phyloP scores from a whole-genome alignment of 768 basidiomycete species.

The Lactarius tabidus region DNA sequence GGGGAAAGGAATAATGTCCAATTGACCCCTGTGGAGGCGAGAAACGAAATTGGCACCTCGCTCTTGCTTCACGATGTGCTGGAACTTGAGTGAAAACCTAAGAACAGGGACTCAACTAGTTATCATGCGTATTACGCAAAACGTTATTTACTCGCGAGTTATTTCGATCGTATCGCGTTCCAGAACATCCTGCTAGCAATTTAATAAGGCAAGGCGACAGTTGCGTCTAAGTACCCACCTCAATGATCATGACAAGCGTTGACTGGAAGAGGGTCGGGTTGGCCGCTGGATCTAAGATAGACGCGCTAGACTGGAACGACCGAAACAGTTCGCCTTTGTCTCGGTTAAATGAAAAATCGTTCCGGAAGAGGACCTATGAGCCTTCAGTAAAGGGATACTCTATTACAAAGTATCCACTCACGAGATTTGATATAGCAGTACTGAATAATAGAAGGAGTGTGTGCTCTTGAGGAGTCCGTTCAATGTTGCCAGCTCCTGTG shows the following conservation, averaged over 20 bases:
- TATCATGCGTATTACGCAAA: neutral
- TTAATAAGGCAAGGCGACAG: neutral
- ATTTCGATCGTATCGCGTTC: conserved; percentile 58
- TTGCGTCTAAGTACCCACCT: conserved; percentile 34
- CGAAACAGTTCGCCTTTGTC: conserved; percentile 58
- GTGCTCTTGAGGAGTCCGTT: conserved; percentile 60
- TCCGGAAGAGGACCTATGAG: conserved; percentile 43
- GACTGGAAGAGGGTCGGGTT: conserved; percentile 59
- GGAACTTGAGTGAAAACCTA: conserved; percentile 48
- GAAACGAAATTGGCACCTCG: conserved; percentile 61
- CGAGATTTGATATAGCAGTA: conserved; percentile 60
- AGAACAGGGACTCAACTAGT: neutral
- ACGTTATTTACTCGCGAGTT: conserved; percentile 42
- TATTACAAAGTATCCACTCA: conserved; percentile 31
- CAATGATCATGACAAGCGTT: conserved; percentile 57
- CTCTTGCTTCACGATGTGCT: conserved; percentile 58
- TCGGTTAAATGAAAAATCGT: conserved; percentile 48
- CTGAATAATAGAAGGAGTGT: conserved; percentile 60
- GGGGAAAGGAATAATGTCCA: conserved; percentile 56
- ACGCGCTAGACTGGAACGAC: conserved; percentile 53
- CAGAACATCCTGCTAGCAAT: conserved; percentile 47
- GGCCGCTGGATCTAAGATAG: conserved; percentile 51
- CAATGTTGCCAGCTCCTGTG: conserved; percentile 57
- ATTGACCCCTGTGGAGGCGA: conserved; percentile 48
- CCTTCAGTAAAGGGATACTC: conserved; percentile 37